Conservation (phyloP, 1,139 yeast genomes). For the Suhomyces guaymorum region DNA sequence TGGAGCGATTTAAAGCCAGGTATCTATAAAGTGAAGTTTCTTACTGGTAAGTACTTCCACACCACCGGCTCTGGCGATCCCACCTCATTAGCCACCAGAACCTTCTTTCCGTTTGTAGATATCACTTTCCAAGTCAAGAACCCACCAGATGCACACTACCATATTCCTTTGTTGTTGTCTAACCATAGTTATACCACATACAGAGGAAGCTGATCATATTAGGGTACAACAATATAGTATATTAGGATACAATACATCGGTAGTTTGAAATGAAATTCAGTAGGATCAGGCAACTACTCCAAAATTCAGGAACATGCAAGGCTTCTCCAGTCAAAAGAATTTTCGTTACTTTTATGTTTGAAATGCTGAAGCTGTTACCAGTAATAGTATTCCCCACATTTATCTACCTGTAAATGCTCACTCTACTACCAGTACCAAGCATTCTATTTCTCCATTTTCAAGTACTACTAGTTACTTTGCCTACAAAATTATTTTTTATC, state of each 20-base stretch:
- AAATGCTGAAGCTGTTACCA: too few species aligned
- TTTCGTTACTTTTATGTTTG: too few species aligned
- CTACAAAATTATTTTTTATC: too few species aligned
- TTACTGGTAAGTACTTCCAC: slow-evolving; percentile 66
- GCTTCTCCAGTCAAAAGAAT: too few species aligned
- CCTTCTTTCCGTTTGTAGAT: slow-evolving; percentile 85
- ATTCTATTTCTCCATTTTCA: too few species aligned
- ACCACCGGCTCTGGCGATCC: slow-evolving; percentile 23
- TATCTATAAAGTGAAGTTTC: slow-evolving; percentile 70
- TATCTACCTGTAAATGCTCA: too few species aligned
- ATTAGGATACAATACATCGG: not conserved
- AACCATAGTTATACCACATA: slow-evolving; percentile 87
- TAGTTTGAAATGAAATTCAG: not conserved
- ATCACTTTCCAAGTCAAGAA: slow-evolving; percentile 64
- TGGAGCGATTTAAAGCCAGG: slow-evolving; percentile 59
- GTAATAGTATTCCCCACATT: too few species aligned
- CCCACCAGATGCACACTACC: slow-evolving; percentile 79
- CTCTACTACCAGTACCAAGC: too few species aligned
- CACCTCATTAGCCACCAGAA: slow-evolving; percentile 26
- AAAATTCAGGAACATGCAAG: too few species aligned
- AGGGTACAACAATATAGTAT: not conserved
- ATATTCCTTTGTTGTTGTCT: slow-evolving; percentile 78
- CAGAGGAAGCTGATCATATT: slow-evolving; percentile 63
- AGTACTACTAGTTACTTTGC: too few species aligned
- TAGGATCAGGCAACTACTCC: not conserved